Conservation (phyloP, 1,139 yeast species). For the Yamadazyma kanchanaburiensis region DNA sequence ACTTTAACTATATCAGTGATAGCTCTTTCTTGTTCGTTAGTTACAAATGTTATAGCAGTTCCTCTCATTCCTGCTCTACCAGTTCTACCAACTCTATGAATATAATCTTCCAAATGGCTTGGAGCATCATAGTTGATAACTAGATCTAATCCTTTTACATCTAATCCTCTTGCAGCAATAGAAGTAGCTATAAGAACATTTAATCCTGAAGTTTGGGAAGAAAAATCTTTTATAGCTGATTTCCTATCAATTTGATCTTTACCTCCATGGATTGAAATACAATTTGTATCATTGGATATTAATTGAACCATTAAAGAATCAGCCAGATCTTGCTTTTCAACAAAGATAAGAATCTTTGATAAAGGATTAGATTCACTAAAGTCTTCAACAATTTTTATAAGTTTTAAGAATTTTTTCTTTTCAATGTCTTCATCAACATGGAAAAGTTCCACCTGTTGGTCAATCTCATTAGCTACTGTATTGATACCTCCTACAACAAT, state of each 20-base stretch:
- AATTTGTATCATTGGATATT: conserved; percentile 51
- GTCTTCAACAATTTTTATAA: conserved; percentile 53
- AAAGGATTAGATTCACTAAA: conserved; percentile 21
- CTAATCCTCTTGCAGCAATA: conserved; percentile 91
- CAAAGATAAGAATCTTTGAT: conserved; percentile 64
- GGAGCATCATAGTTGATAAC: conserved; percentile 91
- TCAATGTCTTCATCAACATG: conserved; percentile 20
- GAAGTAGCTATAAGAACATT: conserved; percentile 84
- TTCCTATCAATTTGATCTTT: conserved; percentile 85
- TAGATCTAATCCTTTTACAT: conserved; percentile 75
- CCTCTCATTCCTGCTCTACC: conserved; percentile 89
- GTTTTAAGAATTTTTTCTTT: conserved; percentile 46
- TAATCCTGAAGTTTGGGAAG: conserved; percentile 46
- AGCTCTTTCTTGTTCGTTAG: conserved; percentile 61
- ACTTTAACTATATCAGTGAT: conserved; percentile 75
- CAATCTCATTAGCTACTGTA: conserved; percentile 78
- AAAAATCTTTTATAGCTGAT: conserved; percentile 69
- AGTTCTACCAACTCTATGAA: conserved; percentile 94
- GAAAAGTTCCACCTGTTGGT: conserved; percentile 66
- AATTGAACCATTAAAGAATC: conserved; percentile 65
- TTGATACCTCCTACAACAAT: conserved; percentile 82
- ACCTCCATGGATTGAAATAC: conserved; percentile 86
- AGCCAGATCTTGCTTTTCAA: conserved; percentile 81
- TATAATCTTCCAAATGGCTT: conserved; percentile 90
- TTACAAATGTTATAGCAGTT: conserved; percentile 71